phyloP scores from a whole-genome alignment of 2,329 filamentous ascomycete species.

The Helotiales sp. region DNA sequence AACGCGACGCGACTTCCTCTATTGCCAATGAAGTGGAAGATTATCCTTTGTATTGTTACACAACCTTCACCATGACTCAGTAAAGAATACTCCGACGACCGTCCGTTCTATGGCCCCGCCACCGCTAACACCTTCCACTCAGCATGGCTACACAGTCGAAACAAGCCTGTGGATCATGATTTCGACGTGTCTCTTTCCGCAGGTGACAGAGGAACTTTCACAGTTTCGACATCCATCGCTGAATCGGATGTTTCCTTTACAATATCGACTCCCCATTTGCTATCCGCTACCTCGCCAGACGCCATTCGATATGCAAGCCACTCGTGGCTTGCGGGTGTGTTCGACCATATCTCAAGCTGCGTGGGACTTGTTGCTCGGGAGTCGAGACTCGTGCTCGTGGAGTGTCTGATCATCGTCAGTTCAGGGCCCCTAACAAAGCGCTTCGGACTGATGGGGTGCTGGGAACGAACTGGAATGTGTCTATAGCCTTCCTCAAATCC shows the following conservation, averaged over 20 bases:
- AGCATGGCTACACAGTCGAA: too few relatives aligned
- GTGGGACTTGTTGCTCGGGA: background rate
- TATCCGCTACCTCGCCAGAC: background rate
- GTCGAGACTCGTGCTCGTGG: background rate
- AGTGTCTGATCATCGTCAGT: background rate
- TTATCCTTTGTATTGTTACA: too few relatives aligned
- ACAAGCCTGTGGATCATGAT: background rate
- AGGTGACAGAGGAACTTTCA: too few relatives aligned
- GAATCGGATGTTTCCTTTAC: background rate
- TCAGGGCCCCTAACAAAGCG: background rate
- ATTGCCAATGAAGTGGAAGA: too few relatives aligned
- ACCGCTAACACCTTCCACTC: too few relatives aligned
- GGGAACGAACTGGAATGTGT: too few relatives aligned
- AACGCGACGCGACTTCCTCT: too few relatives aligned
- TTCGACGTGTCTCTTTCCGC: background rate
- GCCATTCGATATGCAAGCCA: background rate
- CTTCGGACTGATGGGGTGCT: background rate
- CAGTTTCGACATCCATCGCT: too few relatives aligned
- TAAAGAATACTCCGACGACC: too few relatives aligned
- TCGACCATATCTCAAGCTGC: background rate
- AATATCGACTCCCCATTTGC: background rate
- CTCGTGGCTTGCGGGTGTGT: background rate
- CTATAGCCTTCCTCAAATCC: too few relatives aligned
- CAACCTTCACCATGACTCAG: too few relatives aligned
- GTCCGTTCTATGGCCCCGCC: too few relatives aligned